Conservation (phyloP, 2,329 filamentous ascomycete genomes). For the Colletotrichum sp. region DNA sequence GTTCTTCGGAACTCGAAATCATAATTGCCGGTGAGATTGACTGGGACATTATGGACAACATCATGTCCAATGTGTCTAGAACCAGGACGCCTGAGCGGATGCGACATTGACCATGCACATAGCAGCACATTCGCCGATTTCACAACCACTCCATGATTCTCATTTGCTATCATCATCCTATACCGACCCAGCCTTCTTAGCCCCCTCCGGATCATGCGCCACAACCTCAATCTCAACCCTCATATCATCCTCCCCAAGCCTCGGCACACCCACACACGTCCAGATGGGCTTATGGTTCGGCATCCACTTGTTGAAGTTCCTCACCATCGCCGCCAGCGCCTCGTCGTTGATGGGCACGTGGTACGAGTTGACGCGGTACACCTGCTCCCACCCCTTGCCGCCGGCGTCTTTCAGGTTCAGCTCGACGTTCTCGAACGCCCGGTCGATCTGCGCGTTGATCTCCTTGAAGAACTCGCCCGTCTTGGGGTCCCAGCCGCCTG, state of each 20-base stretch:
- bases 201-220: conserved; percentile 47
- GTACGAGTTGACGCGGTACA: conserved; percentile 53
- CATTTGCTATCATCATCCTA: too few species aligned
- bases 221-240: conserved; percentile 63
- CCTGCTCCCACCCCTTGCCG: conserved; percentile 61
- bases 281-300: conserved; percentile 57
- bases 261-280: conserved; percentile 56
- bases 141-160: too few species aligned
- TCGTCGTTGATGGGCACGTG: conserved; percentile 46
- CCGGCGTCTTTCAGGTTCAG: conserved; percentile 53
- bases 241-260: conserved; percentile 56
- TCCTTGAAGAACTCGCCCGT: conserved; percentile 33
- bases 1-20: accelerated
- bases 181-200: conserved; percentile 7
- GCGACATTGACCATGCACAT: too few species aligned
- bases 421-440: conserved; percentile 64
- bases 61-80: accelerated
- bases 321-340: conserved; percentile 44
- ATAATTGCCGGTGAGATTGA: accelerated
- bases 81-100: background rate
- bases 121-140: too few species aligned
- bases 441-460: conserved; percentile 50
- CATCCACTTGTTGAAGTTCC: conserved; percentile 54
- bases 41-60: accelerated
- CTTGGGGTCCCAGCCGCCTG: conserved; percentile 37